A percentile compares a stretch with the other conserved stretches of the same genome.
Conservation (phyloP, 176 grass and related monocot genomes). For the Triticum turgidum region DNA sequence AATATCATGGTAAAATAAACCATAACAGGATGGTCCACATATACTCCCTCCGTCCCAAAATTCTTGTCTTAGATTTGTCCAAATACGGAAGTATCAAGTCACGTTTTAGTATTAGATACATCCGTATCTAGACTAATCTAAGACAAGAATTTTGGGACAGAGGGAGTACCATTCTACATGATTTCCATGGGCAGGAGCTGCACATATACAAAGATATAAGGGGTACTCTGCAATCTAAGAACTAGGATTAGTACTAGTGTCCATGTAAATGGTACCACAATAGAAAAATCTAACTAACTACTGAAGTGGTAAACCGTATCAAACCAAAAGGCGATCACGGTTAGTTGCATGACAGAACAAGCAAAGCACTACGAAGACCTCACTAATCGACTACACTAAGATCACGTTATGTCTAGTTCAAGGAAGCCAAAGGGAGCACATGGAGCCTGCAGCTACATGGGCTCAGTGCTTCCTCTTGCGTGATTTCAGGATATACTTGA, state of each 20-base stretch:
- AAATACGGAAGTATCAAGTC: too few species aligned
- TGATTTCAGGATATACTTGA: neutral
- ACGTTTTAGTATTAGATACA: too few species aligned
- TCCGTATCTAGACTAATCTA: too few species aligned
- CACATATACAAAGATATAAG: neutral
- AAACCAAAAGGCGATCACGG: neutral
- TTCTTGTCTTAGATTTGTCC: too few species aligned
- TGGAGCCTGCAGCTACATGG: neutral
- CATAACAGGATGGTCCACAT: neutral
- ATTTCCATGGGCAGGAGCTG: neutral
- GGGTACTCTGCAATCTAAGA: neutral
- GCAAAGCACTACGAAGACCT: neutral
- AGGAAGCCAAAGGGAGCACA: neutral
- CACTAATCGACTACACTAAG: neutral
- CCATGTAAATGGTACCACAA: neutral
- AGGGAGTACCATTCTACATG: neutral
- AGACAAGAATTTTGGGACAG: too few species aligned
- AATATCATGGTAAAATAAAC: neutral
- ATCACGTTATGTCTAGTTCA: neutral
- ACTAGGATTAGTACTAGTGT: neutral
- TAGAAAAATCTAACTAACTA: neutral
- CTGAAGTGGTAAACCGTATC: neutral
- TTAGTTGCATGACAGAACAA: neutral
- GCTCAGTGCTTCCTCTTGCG: conserved; percentile 7
- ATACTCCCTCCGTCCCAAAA: neutral